Evolutionary conservation across 495 filamentous ascomycete species (phyloP), one percentile per base, ranked within the genome.

Genomic region (Friedmanniomyces endolithicus): DNA sequence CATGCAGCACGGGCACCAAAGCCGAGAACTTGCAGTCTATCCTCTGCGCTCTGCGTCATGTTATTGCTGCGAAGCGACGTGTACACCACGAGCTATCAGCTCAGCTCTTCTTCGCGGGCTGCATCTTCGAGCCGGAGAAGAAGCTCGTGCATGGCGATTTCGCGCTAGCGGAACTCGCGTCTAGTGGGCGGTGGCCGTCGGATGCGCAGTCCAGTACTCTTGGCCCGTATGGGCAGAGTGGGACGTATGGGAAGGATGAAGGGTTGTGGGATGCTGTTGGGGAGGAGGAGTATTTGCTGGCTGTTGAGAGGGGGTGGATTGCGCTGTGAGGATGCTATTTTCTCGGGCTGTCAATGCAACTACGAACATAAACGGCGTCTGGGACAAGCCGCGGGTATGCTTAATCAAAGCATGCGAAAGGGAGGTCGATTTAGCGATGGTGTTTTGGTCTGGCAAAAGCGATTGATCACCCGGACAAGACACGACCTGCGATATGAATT

Each of bases 191-290:
- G 20, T 78, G 76, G 75, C 69, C 67, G 7, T 43, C 59, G 9
- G 50, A 65, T 14, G 54, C 63, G 59, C 52, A 55, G 31, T 45
- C 59, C 0, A 71, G 67, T 31, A 67, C 68, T 12, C 77, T 77
- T 55, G 76, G 76, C 0, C 76, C 76, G 0, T 78, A 77, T 49
- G 75, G 75, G n/a, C 64, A 65, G 41, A 76, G 73, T 7, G 75
- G 76, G 0, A 61, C 74, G 20, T 77, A 78, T 46, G 75, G 72
- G 27, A 76, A 75, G 48, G 72, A 72, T 35, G 71, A 69, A 50
- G 61, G 53, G 8, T 40, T 34, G 37, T 72, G 67, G 56, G 65
- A 69, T 65, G 48, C 66, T 57, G 45, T 78, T 56, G 60, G 64
- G 40, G 76, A 77, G 61, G 66, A 66, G 16, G 68, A 70, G 52